Evolutionary conservation across 2,329 filamentous ascomycete species (phyloP).

Genomic region (Alternaria brassicae): DNA sequence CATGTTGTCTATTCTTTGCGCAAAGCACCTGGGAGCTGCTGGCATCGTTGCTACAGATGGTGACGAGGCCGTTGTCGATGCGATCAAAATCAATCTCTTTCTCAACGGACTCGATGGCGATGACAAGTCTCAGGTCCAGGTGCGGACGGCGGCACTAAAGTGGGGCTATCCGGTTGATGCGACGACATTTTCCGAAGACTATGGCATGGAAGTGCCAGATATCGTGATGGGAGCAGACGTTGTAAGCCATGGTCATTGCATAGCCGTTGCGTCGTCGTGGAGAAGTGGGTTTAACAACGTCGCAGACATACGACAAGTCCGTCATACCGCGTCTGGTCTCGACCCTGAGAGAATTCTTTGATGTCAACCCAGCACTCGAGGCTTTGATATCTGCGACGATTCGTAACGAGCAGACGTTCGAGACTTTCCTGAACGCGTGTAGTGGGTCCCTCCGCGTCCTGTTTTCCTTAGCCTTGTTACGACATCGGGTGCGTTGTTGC

Average conservation of each 20-base stretch:
- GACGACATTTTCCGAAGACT: constrained; percentile 64
- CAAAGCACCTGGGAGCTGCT: constrained; percentile 67
- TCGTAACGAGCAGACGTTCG: constrained; percentile 73
- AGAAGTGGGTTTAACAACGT: constrained; percentile 23
- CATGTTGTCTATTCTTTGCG: constrained; percentile 75
- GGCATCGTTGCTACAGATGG: constrained; percentile 76
- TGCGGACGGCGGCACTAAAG: constrained; percentile 64
- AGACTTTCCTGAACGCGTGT: constrained; percentile 68
- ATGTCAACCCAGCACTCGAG: constrained; percentile 61
- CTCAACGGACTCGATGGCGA: constrained; percentile 69
- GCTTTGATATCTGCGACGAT: constrained; percentile 75
- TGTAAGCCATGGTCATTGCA: constrained; percentile 47
- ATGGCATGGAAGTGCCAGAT: constrained; percentile 60
- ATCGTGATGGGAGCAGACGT: constrained; percentile 78
- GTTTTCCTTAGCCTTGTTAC: constrained; percentile 24
- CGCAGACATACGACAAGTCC: constrained; percentile 71
- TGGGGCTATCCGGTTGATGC: constrained; percentile 70
- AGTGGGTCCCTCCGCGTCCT: constrained; percentile 52
- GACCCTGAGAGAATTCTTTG: constrained; percentile 69
- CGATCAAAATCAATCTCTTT: constrained; percentile 70
- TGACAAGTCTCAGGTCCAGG: constrained; percentile 22
- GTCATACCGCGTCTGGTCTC: constrained; percentile 69
- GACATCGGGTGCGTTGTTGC: constrained; percentile 34
- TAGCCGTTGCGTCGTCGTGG: constrained; percentile 6
- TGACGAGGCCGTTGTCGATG: constrained; percentile 73